phyloP scores from a whole-genome alignment of 2,329 filamentous ascomycete species.

The Dothideomycetes sp. region DNA sequence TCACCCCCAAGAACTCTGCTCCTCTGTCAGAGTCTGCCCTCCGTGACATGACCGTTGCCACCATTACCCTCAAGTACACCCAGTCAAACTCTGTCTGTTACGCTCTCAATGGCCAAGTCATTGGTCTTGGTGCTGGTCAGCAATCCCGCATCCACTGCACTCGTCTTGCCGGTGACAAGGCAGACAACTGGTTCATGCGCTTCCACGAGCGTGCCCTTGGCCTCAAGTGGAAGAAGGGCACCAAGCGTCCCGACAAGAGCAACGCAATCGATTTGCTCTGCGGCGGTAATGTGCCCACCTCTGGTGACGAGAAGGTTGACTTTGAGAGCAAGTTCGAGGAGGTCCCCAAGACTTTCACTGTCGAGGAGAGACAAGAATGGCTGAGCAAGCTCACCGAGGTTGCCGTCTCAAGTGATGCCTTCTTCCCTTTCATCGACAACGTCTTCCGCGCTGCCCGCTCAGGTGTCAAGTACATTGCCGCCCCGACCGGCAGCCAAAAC shows the following conservation, averaged over 20 bases:
- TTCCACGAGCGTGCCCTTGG: slow-evolving; percentile 83
- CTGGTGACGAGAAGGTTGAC: slow-evolving; percentile 69
- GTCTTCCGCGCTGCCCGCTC: slow-evolving; percentile 83
- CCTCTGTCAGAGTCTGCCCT: slow-evolving; percentile 66
- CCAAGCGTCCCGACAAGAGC: slow-evolving; percentile 93
- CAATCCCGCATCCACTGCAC: slow-evolving; percentile 99
- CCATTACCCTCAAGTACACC: slow-evolving; percentile 96
- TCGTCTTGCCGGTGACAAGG: slow-evolving; percentile 91
- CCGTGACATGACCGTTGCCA: slow-evolving; percentile 85
- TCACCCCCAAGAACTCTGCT: slow-evolving; percentile 70
- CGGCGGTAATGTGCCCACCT: slow-evolving; percentile 76
- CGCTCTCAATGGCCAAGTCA: slow-evolving; percentile 81
- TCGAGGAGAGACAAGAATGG: slow-evolving; percentile 79
- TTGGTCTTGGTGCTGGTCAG: slow-evolving; percentile 91
- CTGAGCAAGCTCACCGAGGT: slow-evolving; percentile 70
- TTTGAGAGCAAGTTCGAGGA: slow-evolving; percentile 88
- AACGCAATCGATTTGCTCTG: slow-evolving; percentile 95
- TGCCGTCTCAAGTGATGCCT: slow-evolving; percentile 85
- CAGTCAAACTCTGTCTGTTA: slow-evolving; percentile 99
- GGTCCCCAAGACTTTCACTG: slow-evolving; percentile 70
- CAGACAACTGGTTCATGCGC: slow-evolving; percentile 99
- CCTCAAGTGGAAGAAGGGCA: slow-evolving; percentile 95
- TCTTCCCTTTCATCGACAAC: slow-evolving; percentile 98
- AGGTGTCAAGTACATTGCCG: slow-evolving; percentile 91
- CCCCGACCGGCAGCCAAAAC: slow-evolving; percentile 82